phyloP scores from a whole-genome alignment of 768 basidiomycete species.

The Auriscalpium microsporum region DNA sequence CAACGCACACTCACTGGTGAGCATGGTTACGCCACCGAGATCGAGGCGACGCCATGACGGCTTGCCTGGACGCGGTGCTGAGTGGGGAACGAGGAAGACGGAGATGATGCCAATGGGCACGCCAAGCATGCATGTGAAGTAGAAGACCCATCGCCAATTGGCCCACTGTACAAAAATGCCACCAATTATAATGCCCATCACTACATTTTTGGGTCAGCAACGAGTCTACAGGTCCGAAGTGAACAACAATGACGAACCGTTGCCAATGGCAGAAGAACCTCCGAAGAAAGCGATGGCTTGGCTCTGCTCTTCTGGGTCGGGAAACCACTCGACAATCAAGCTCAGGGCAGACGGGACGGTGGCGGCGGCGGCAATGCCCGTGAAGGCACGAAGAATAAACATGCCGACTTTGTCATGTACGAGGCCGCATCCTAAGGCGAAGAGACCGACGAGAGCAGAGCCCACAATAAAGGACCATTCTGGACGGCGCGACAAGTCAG shows the following conservation, averaged over 20 bases:
- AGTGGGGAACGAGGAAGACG: slow-evolving; percentile 24
- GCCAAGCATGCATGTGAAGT: slow-evolving; percentile 33
- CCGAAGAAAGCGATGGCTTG: slow-evolving; percentile 28
- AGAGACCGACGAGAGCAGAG: background rate
- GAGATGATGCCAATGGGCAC: slow-evolving; percentile 21
- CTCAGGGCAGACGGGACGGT: slow-evolving; percentile 35
- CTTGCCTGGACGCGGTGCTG: slow-evolving; percentile 13
- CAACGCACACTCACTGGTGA: slow-evolving; percentile 19
- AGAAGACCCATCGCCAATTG: slow-evolving; percentile 38
- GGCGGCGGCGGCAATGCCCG: slow-evolving; percentile 26
- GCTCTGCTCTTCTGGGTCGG: slow-evolving; percentile 32
- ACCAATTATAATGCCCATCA: slow-evolving; percentile 25
- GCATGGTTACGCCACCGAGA: slow-evolving; percentile 26
- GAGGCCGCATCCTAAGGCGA: background rate
- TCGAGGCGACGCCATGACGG: slow-evolving; percentile 22
- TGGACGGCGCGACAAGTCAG: background rate
- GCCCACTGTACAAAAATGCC: slow-evolving; percentile 28
- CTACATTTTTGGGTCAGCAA: background rate
- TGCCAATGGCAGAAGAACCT: background rate
- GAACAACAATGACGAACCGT: background rate
- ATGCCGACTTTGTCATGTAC: background rate
- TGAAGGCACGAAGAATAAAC: background rate
- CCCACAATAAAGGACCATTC: background rate
- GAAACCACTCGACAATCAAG: slow-evolving; percentile 38
- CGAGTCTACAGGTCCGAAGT: background rate